Evolutionary conservation across 371 early-diverging fungal genomes (phyloP).

Genomic region (Mucor racemosus): DNA sequence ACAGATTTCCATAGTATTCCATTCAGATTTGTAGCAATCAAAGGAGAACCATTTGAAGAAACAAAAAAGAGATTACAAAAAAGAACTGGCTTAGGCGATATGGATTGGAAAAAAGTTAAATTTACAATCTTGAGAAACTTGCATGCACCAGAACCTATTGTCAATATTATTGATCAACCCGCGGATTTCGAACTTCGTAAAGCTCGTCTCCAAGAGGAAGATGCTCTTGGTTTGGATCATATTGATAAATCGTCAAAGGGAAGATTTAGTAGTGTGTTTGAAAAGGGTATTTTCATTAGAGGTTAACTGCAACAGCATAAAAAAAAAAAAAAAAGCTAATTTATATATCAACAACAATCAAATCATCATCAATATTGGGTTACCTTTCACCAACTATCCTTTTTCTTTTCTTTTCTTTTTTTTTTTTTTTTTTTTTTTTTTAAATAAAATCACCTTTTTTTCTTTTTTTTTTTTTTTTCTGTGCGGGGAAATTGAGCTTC

Average conservation of each 20-base stretch:
- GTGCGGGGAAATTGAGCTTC: no score
- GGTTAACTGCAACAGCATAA: conserved; percentile 43
- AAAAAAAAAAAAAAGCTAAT: neutral
- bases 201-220: conserved; percentile 51
- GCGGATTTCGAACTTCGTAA: conserved; percentile 60
- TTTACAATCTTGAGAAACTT: conserved; percentile 50
- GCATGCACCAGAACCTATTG: conserved; percentile 24
- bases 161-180: conserved; percentile 45
- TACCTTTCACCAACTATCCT: no score
- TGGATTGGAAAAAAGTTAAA: conserved; percentile 86
- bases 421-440: no score
- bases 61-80: conserved; percentile 76
- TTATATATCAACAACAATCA: no score
- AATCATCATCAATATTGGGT: no score
- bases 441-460: no score
- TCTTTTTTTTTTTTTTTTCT: no score
- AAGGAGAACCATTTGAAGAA: conserved; percentile 71
- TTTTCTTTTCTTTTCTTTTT: no score
- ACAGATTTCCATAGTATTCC: conserved; percentile 79
- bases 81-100: conserved; percentile 79
- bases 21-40: conserved; percentile 74
- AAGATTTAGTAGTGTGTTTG: conserved; percentile 55
- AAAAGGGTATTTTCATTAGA: conserved; percentile 69
- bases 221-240: conserved; percentile 80
- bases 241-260: conserved; percentile 68